Base-by-base conservation (phyloP, 108 stramenopile species). In the Fragilaria radians region DNA sequence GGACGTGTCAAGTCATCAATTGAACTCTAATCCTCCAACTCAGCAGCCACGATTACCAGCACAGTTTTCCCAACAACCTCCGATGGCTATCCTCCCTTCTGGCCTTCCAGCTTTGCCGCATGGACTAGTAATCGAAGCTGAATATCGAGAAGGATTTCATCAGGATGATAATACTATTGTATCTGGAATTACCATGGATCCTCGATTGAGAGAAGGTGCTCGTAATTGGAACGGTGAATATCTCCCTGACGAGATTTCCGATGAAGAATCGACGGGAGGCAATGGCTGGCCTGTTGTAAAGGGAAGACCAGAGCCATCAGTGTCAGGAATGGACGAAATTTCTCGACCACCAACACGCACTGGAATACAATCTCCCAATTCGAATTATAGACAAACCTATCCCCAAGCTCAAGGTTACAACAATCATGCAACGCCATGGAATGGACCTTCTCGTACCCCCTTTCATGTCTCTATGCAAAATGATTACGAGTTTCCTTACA, bases 161-260 rank as follows among this genome's bases (percentile, higher is more conserved):
- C n/a, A 18, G 4, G 73, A 68, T 47, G 73, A 61, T 61, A 27
- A 33, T 29, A 66, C 63, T 17, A 46, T 68, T 24, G 66, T 67
- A 4, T 56, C 54, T 59, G 50, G 32, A 27, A 63, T 74, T 46
- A 74, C 73, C 5, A 63, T 68, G 73, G 73, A 74, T 52, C 25
- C 55, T 31, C 52, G 49, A 28, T 54, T 74, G 48, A 59, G 46
- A 18, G 60, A 63, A 28, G 66, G 59, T 5, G 66, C 58, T 3
- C 57, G 66, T 2, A 30, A 59, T 52, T 60, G 58, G 66, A 27
- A 62, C 42, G 54, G 54, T 23, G 28, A 52, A 7, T n/a, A n/a
- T n/a, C n/a, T n/a, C n/a, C n/a, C n/a, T n/a, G n/a, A n/a, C n/a
- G 49, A 59, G 1, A 34, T 47, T 17, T 36, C 32, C 9, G 46